Base-by-base conservation (phyloP, 768 basidiomycete genomes). In the Leucosporidium creatinivorum region DNA sequence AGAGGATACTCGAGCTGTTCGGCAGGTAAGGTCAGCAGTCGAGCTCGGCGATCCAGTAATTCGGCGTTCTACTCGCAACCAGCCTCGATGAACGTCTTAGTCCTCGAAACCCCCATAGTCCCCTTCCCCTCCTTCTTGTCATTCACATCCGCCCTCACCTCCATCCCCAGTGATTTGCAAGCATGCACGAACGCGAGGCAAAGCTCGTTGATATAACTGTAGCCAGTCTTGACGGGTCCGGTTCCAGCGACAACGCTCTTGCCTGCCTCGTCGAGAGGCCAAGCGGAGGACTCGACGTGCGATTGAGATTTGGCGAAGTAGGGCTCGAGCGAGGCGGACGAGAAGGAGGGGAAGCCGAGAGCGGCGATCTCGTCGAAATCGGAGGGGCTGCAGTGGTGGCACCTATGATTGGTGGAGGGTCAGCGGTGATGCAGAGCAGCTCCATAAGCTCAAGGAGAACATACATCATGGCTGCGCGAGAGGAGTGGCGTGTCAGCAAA, bases 241-340 rank as follows among this genome's bases (percentile, higher is more conserved):
- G 30, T 56, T 17, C 15, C 31, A 18, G 30, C 31, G 28, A 28
- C 30, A 7, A 18, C 28, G 6, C 10, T 9, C 9, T 28, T 10
- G 30, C 10, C 13, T 18, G 55, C 18, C 30, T 30, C 23, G 18
- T 28, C 19, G 30, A 31, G 28, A 6, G 55, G 55, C 30, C 31
- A 56, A 18, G 55, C 3, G 30, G 30, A 6, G 3, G 28, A 31
- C 17, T 28, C 30, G 2, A 56, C 8, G 55, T 21, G 28, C 8
- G 55, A 49, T 61, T 70, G 69, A 4, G 69, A 61, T 55, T 70
- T 70, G 39, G 39, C 52, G 26, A 73, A 73, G 68, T 73, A 73
- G 3, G 72, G 72, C 48, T 70, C 54, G 25, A 73, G 33, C 17
- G 36, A 23, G n/a, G 30, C 26, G n/a, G 39, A 31, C 50, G 28